Evolutionary conservation across 2,329 filamentous ascomycete genomes (phyloP).

Genomic region (Madurella fahalii): DNA sequence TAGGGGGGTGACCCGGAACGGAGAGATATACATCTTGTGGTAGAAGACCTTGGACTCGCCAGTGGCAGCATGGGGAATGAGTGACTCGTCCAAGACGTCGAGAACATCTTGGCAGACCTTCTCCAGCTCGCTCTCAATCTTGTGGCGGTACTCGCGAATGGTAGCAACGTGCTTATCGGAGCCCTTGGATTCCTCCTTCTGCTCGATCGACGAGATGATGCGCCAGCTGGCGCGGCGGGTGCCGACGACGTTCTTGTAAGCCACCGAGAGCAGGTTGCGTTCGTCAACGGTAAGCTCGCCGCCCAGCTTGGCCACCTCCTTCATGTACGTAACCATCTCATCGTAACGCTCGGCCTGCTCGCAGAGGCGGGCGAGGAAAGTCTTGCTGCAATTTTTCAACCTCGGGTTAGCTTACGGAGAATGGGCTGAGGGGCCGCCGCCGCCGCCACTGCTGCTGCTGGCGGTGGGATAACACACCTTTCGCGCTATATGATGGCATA

Average conservation of each 20-base stretch:
- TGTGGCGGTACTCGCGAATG: conserved; percentile 96
- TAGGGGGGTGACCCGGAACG: not conserved
- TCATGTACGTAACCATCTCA: conserved; percentile 99
- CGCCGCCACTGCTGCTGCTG: not conserved
- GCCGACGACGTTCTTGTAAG: conserved; percentile 99
- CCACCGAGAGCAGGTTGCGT: conserved; percentile 96
- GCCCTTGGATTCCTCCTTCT: conserved; percentile 99
- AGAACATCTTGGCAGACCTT: conserved; percentile 98
- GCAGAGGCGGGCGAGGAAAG: conserved; percentile 98
- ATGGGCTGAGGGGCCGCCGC: conserved; percentile 1
- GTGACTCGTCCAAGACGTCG: conserved; percentile 84
- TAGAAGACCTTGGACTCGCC: conserved; percentile 99
- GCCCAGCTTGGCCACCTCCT: conserved; percentile 92
- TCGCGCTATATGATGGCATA: conserved; percentile 25
- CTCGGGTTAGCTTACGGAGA: conserved; percentile 19
- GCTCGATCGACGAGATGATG: conserved; percentile 99
- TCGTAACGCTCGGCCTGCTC: conserved; percentile 99
- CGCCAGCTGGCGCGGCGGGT: conserved; percentile 98
- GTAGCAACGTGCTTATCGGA: conserved; percentile 89
- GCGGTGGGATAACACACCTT: conserved; percentile 27
- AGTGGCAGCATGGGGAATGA: conserved; percentile 93
- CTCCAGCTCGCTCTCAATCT: conserved; percentile 97
- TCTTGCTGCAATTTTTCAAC: conserved; percentile 68
- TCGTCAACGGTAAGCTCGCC: conserved; percentile 89
- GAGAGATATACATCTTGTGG: conserved; percentile 88